Evolutionary conservation across 2,329 filamentous ascomycete species (phyloP), one percentile per base, ranked within the genome.

Genomic region (Trichoderma asperellum): DNA sequence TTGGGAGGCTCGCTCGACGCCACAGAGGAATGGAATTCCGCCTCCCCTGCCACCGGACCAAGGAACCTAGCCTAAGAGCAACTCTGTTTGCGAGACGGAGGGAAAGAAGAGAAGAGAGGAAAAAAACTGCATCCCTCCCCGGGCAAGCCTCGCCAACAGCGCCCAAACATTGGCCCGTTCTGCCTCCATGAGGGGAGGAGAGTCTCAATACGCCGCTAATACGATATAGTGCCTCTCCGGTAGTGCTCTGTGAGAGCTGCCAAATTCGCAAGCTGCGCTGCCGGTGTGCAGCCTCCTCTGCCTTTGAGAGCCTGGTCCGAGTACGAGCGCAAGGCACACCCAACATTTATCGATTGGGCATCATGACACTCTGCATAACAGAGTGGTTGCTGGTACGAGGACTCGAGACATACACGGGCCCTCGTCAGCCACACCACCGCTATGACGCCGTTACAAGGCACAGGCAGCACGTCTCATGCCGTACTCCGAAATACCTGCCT

Each of bases 1-100:
- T 70, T 70, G 49, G 64, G 64, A 40, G 66, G 53, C 34, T 68
- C 57, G 64, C 68, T 68, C 58, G 64, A 59, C 69, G 63, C 69
- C 69, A 68, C 69, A 53, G 34, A 68, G 21, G 64, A 65, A 63
- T 68, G 62, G 64, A 49, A 70, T 35, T 27, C 58, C 49, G 32
- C 40, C 58, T 57, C 68, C 67, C 60, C 59, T 58, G 58, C 32
- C 61, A 43, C 16, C 40, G 6, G 37, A n/a, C 35, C 49, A 56
- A 53, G 49, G 49, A 40, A 43, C 62, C 29, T 56, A 43, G 29
- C 24, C 24, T 24, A 24, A 24, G 37, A 37, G 62, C 58, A 43
- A 53, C 53, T 62, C n/a, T 57, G 14, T 63, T 53, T 63, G 16
- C 59, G 43, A n/a, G 37, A 32, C 5, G 7, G 21, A n/a, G 47